Evolutionary conservation across 2,329 filamentous ascomycete genomes (phyloP), one percentile per base, ranked within the genome.

Genomic region (Sporothrix phasma): DNA sequence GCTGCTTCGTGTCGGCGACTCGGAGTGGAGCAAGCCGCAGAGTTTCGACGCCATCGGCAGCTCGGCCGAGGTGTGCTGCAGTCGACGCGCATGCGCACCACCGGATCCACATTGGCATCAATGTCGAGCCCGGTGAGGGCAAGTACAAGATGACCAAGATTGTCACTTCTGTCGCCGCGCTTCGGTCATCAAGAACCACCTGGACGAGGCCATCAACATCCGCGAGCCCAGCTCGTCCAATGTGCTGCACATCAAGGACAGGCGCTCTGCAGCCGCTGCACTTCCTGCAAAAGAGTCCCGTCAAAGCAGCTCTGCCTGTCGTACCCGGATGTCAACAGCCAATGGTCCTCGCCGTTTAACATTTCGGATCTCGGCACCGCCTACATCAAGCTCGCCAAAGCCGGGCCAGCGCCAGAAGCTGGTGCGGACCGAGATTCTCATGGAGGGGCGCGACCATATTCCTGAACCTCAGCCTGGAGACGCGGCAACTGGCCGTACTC

Each of bases 121-220:
- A 88, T 1, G 88, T 99, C 34, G 86, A 90, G 65, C 88, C 95
- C 65, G 94, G 94, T 11, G 89, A 96, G 71, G 94, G 94, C 71
- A 99, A 99, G 76, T 99, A 97, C 79, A 97, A 96, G 75, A 81
- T 99, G 79, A 95, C 91, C 19, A 97, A 96, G 77, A 89, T 97
- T 13, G 90, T 99, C 29, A 97, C 92, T 0, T n/a, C 84, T 99
- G 46, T 87, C 94, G 0, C 94, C 95, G 29, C 85, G 94, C 26
- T 99, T 96, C 72, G n/a, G 88, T 99, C 62, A 80, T 99, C 68
- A 92, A 96, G 74, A 99, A 97, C 78, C 93, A 92, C 75, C 81
- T 97, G 63, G 87, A 84, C 31, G 93, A 99, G 72, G 89, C 94
- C 64, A 84, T 99, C 66, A 86, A 94, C 70, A 88, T 97, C 31